Evolutionary conservation across 345 rosid species (phyloP), one percentile per base, ranked within the genome.

Genomic region (Eucalyptus coolabah): DNA sequence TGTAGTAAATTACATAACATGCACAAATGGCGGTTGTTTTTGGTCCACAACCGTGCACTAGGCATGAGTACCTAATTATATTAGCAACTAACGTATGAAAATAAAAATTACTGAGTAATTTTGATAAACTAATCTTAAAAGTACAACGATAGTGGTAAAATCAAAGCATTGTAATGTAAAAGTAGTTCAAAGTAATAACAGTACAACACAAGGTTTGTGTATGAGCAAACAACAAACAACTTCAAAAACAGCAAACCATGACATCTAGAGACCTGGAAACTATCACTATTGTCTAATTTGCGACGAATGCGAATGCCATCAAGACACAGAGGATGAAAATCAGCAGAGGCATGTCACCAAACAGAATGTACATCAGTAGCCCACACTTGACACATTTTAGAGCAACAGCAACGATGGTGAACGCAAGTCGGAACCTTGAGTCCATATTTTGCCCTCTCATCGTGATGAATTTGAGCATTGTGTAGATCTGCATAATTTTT

Each of bases 211-310:
- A 65, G 19, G 3, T 65, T 65, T 3, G 0, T 0, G 18, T 30
- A 1, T 15, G 2, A 65, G 37, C 37, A n/a, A 65, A 65, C n/a
- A n/a, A 26, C 67, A 60, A 12, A 28, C 32, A 60, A 60, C 67
- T 28, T 60, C 1, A 28, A 6, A 60, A 60, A 28, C 10, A 65
- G 37, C 77, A 65, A 65, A 7, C 37, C 77, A n/a, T 37, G 15
- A n/a, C 77, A n/a, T 14, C 3, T 0, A 0, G 19, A 65, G 19
- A n/a, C 9, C 0, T 4, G 3, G 5, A 65, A 65, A 65, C 18
- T 6, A n/a, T 14, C 63, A 4, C 28, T 1, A 56, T 56, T 21
- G 63, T 60, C 67, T 60, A 60, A 60, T 60, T 60, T 3, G 16
- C 0, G n/a, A 60, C 0, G 4, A 60, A 28, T 12, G 67, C 2